Evolutionary conservation across 2,329 filamentous ascomycete genomes (phyloP), one percentile per base, ranked within the genome.

Genomic region (Spiromastix sp.): DNA sequence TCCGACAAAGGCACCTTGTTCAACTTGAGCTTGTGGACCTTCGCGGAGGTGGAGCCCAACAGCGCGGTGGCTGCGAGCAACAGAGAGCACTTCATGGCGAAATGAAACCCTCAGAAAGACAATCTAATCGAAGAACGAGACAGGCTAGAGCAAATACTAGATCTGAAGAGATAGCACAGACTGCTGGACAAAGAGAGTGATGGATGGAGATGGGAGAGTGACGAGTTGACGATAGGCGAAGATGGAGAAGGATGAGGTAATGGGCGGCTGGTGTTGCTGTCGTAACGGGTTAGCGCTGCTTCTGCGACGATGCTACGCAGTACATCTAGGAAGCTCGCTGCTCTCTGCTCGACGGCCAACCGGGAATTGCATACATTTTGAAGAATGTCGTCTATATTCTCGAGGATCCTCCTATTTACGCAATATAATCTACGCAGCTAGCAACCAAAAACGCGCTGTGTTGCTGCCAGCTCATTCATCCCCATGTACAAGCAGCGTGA

Each of bases 11-110:
- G 81, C 43, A 96, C 70, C 81, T 98, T 98, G 75, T 95, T 83
- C 56, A 98, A 80, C 74, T 93, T 91, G 75, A 95, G 81, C 74
- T 85, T 93, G 77, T 96, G 85, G 48, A 94, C 72, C 54, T 79
- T 85, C 51, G 85, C 89, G 58, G 83, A 74, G 59, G 82, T 82
- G 59, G 81, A 78, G 70, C 83, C 82, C 56, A 87, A 72, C 71
- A 93, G 77, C 69, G 79, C 72, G 55, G 79, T 78, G 66, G 78
- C 77, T 59, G 85, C 80, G 60, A 85, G 71, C 57, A 94, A 64
- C 55, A 86, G 69, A 66, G 79, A 70, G 63, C 78, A 78, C 80
- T 93, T 95, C 89, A 95, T 96, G 63, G 42, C 60, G 47, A 43
- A 37, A 40, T 32, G 24, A 35, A 22, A 30, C 22, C 24, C 24